phyloP scores from a whole-genome alignment of 192 early-diverging fungal species.

The Chytriomyces confervae region DNA sequence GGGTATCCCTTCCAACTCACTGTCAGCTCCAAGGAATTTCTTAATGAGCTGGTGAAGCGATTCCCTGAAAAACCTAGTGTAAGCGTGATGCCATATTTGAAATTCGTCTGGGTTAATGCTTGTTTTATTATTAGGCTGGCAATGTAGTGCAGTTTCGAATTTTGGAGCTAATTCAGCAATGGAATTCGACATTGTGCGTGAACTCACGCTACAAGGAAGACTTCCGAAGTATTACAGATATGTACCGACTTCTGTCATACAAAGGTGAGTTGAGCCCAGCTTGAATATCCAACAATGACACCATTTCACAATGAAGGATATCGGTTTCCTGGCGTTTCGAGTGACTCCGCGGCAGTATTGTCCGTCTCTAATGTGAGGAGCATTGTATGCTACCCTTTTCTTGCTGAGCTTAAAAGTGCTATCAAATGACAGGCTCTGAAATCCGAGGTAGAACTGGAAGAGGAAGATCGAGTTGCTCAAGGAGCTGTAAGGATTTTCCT shows the following conservation, averaged over 20 bases:
- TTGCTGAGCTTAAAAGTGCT: background rate
- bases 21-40: slow-evolving; percentile 94
- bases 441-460: slow-evolving; percentile 92
- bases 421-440: slow-evolving; percentile 69
- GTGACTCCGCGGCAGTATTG: slow-evolving; percentile 68
- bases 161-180: slow-evolving; percentile 91
- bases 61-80: slow-evolving; percentile 92
- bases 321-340: slow-evolving; percentile 71
- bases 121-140: slow-evolving; percentile 39
- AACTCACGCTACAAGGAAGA: slow-evolving; percentile 92
- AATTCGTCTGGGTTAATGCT: background rate
- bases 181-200: slow-evolving; percentile 87
- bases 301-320: slow-evolving; percentile 60
- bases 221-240: slow-evolving; percentile 91
- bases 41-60: slow-evolving; percentile 91
- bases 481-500: slow-evolving; percentile 64
- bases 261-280: slow-evolving; percentile 65
- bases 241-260: slow-evolving; percentile 86
- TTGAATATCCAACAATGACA: slow-evolving; percentile 3
- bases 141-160: slow-evolving; percentile 83
- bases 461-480: slow-evolving; percentile 87
- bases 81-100: slow-evolving; percentile 31
- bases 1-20: slow-evolving; percentile 97
- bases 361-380: slow-evolving; percentile 38
- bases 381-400: background rate